Conservation (phyloP, 1,284 basidiomycete species). For the Boletus nobilissimus region DNA sequence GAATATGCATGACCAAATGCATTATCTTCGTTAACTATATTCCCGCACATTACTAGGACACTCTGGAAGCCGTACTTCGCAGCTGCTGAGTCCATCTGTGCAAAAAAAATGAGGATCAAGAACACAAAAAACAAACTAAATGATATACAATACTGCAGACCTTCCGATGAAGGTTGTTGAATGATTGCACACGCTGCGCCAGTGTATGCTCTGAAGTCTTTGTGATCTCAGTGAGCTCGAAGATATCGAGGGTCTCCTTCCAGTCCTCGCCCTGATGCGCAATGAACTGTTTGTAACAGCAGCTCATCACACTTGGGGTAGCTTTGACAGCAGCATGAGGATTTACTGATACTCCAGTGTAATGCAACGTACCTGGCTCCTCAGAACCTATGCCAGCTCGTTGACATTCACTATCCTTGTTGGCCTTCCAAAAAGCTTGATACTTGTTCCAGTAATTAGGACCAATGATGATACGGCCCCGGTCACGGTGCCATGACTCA, state of each 20-base stretch:
- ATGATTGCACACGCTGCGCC: not conserved
- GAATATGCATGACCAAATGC: not conserved
- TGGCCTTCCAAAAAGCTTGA: slow-evolving; percentile 3
- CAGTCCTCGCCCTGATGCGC: not conserved
- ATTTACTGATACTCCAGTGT: not conserved
- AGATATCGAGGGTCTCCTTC: slow-evolving; percentile 4
- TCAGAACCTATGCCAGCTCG: not conserved
- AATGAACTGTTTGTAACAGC: not conserved
- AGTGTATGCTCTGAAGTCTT: not conserved
- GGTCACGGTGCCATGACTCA: not conserved
- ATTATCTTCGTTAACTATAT: slow-evolving; percentile 2
- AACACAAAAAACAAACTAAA: not conserved
- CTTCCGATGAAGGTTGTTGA: too few relatives aligned
- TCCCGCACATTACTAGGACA: not conserved
- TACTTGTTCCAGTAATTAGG: slow-evolving; percentile 6
- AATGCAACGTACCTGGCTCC: not conserved
- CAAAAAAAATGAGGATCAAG: not conserved
- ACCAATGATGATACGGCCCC: not conserved
- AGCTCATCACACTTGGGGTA: not conserved
- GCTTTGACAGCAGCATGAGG: not conserved
- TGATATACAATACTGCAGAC: not conserved
- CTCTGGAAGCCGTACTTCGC: not conserved
- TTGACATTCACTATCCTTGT: not conserved
- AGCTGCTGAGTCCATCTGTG: not conserved
- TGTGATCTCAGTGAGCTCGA: not conserved